Conservation (phyloP, 495 filamentous ascomycete species). For the Hyphodiscus hymeniophilus region DNA sequence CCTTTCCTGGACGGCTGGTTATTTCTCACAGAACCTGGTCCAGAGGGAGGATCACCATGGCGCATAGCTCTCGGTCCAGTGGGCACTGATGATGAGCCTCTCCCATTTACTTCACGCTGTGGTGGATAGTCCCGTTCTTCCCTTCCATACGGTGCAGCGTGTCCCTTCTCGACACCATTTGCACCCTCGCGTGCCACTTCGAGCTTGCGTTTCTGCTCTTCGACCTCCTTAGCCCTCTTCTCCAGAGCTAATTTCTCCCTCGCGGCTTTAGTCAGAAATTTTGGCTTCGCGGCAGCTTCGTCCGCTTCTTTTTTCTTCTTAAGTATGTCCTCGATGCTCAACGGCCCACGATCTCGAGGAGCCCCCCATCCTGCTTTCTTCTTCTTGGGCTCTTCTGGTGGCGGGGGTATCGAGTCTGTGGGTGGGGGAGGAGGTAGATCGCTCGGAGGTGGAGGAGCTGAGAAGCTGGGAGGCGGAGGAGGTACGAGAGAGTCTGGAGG, state of each 20-base stretch:
- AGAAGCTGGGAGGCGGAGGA: constrained; percentile 37
- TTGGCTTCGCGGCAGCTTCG: constrained; percentile 74
- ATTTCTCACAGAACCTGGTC: constrained; percentile 44
- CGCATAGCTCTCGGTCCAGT: constrained; percentile 78
- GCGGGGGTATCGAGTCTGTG: constrained; percentile 27
- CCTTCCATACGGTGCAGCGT: constrained; percentile 14
- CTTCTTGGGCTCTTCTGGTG: constrained; percentile 37
- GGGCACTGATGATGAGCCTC: constrained; percentile 38
- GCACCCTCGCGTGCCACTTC: constrained; percentile 35
- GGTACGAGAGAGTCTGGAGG: constrained; percentile 37
- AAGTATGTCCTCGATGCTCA: constrained; percentile 71
- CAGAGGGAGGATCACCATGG: constrained; percentile 39
- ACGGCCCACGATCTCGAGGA: constrained; percentile 36
- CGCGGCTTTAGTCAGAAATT: constrained; percentile 85
- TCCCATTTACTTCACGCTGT: constrained; percentile 10
- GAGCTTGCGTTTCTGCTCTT: constrained; percentile 53
- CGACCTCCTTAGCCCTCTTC: constrained; percentile 76
- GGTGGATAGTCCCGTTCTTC: constrained; percentile 1
- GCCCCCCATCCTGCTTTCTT: constrained; percentile 49
- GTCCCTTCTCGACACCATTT: constrained; percentile 8
- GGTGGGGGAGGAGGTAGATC: constrained; percentile 50
- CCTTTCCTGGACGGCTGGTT: constrained; percentile 20
- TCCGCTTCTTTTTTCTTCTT: constrained; percentile 73
- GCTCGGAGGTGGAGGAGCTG: constrained; percentile 49
- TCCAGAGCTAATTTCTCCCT: constrained; percentile 81